Conservation (phyloP, 2,329 filamentous ascomycete genomes). For the Pseudophaeomoniella oleicola region DNA sequence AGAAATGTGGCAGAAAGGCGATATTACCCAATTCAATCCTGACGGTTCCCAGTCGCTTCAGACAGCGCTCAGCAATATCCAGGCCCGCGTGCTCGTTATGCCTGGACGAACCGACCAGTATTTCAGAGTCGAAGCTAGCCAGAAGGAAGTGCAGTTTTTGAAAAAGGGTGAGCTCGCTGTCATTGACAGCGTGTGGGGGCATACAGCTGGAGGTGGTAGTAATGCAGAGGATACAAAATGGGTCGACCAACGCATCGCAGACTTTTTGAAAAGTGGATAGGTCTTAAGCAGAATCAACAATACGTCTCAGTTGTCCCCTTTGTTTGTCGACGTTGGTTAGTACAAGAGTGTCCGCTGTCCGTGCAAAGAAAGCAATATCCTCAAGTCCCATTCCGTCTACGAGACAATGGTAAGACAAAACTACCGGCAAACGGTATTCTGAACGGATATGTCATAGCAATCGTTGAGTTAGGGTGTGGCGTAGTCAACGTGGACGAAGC, state of each 20-base stretch:
- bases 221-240: slow-evolving; percentile 14
- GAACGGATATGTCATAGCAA: no score
- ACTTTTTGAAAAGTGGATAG: slow-evolving; percentile 8
- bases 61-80: slow-evolving; percentile 12
- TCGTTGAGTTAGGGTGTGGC: no score
- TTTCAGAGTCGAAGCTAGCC: slow-evolving; percentile 16
- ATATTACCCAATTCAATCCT: slow-evolving; percentile 17
- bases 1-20: slow-evolving; percentile 30
- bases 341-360: no score
- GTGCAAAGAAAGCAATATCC: no score
- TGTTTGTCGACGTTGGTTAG: no score
- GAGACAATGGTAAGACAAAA: no score
- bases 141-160: slow-evolving; percentile 12
- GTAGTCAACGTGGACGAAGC: no score
- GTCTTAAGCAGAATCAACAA: no score
- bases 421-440: no score
- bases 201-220: slow-evolving; percentile 15
- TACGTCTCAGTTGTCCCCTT: no score
- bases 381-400: no score
- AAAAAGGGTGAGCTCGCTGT: slow-evolving; percentile 11
- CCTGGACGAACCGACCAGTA: slow-evolving; percentile 23
- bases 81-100: slow-evolving; percentile 18
- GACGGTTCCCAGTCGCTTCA: slow-evolving; percentile 8
- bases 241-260: slow-evolving; percentile 13
- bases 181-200: slow-evolving; percentile 19